phyloP scores from a whole-genome alignment of 1,284 basidiomycete species.

The Taiwanofungus camphoratus region DNA sequence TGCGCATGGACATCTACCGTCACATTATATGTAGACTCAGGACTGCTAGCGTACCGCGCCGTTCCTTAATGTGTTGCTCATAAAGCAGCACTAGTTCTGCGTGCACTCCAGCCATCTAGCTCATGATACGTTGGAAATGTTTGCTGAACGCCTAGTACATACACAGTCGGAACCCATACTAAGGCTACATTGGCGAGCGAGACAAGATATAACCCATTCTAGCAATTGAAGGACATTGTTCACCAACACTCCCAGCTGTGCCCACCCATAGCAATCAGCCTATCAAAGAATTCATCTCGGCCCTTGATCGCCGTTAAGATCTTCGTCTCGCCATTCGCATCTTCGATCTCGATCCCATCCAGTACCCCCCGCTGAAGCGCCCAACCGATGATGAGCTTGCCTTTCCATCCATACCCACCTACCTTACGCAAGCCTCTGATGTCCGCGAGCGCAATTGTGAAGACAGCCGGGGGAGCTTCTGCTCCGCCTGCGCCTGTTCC shows the following conservation, averaged over 20 bases:
- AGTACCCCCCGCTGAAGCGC: constrained; percentile 47
- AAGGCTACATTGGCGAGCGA: too few relatives aligned
- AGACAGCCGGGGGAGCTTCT: constrained; percentile 19
- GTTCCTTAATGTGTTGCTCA: too few relatives aligned
- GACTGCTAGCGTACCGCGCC: too few relatives aligned
- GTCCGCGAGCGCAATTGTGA: constrained; percentile 21
- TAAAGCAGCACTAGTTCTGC: too few relatives aligned
- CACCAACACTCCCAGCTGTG: constrained; percentile 26
- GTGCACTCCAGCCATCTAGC: too few relatives aligned
- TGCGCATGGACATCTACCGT: too few relatives aligned
- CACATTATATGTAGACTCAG: too few relatives aligned
- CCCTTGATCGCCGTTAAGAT: constrained; percentile 38
- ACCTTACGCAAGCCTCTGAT: constrained; percentile 23
- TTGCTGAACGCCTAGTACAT: too few relatives aligned
- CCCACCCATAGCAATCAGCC: constrained; percentile 21
- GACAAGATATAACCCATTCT: too few relatives aligned
- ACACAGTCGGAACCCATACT: too few relatives aligned
- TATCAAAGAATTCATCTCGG: constrained; percentile 34
- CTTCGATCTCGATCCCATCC: constrained; percentile 46
- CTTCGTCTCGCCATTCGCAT: constrained; percentile 39
- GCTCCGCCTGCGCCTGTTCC: constrained; percentile 8
- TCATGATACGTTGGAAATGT: too few relatives aligned
- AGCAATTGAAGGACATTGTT: constrained; percentile 1
- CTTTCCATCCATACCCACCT: constrained; percentile 34
- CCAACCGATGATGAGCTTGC: constrained; percentile 60